Evolutionary conservation across 2,329 filamentous ascomycete species (phyloP).

Genomic region (Xylariomycetidae sp.): DNA sequence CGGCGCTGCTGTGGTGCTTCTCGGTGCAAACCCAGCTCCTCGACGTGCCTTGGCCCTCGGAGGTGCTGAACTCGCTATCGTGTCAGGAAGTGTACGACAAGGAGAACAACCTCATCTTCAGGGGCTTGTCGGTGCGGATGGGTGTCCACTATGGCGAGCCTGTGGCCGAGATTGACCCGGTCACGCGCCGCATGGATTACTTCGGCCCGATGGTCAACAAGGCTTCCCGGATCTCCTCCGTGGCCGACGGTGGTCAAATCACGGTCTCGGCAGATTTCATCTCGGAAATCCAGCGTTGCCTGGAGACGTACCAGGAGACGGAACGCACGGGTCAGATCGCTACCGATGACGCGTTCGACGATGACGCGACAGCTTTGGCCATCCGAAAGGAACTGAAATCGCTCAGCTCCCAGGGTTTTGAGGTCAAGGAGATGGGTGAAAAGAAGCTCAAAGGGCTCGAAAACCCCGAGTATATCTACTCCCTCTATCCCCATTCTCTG

Average conservation of each 20-base stretch:
- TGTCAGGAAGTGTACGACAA: conserved; percentile 78
- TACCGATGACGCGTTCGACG: conserved; percentile 68
- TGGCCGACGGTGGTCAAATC: conserved; percentile 94
- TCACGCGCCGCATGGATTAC: conserved; percentile 98
- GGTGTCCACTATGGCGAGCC: conserved; percentile 93
- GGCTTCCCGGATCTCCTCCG: conserved; percentile 85
- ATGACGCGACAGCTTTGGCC: conserved; percentile 66
- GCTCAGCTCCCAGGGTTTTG: conserved; percentile 85
- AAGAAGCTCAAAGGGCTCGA: conserved; percentile 94
- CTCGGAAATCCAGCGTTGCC: conserved; percentile 84
- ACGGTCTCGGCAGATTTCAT: conserved; percentile 97
- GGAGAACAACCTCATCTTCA: conserved; percentile 85
- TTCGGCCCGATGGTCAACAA: conserved; percentile 99
- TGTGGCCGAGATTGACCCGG: conserved; percentile 90
- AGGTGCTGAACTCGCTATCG: conserved; percentile 80
- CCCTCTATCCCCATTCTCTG: conserved; percentile 87
- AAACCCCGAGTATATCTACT: conserved; percentile 92
- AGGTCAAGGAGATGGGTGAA: conserved; percentile 94
- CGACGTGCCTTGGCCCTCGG: conserved; percentile 86
- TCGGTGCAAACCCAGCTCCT: conserved; percentile 84
- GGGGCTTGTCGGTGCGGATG: conserved; percentile 92
- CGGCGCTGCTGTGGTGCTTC: conserved; percentile 92
- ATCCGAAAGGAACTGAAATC: conserved; percentile 85
- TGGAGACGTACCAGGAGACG: conserved; percentile 84
- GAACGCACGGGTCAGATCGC: conserved; percentile 63